These are phyloP conservation scores for Trametes sanguinea DNA, from an alignment of 768 basidiomycete species.

Conservation along the genomic window DNA sequence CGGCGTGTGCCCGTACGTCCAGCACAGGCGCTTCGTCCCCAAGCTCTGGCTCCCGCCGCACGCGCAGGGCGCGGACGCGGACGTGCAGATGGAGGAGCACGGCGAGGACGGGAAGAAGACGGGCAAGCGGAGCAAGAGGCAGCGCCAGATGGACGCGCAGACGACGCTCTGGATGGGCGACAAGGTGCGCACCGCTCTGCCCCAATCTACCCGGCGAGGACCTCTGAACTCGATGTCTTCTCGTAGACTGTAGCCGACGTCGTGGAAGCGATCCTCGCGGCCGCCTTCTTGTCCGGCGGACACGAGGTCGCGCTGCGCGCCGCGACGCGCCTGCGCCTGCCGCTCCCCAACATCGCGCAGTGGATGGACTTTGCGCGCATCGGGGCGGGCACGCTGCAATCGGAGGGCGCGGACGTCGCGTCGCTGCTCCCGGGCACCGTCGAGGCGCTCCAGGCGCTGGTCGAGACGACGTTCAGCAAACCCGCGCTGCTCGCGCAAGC, in stretches of 20 bases:
- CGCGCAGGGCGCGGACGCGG: conserved; percentile 6
- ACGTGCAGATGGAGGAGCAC: conserved; percentile 9
- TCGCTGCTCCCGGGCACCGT: not conserved
- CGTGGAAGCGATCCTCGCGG: conserved; percentile 81
- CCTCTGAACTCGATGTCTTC: not conserved
- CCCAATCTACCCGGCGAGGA: not conserved
- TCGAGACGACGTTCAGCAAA: conserved; percentile 61
- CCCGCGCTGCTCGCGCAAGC: conserved; percentile 72
- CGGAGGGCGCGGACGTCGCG: conserved; percentile 6
- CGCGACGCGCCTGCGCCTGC: conserved; percentile 64
- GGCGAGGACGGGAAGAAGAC: conserved; percentile 19
- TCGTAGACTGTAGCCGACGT: conserved; percentile 79
- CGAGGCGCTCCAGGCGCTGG: conserved; percentile 51
- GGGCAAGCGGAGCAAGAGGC: conserved; percentile 37
- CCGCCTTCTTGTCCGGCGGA: conserved; percentile 76
- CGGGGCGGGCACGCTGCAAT: conserved; percentile 3
- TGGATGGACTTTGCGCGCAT: conserved; percentile 75
- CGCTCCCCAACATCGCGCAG: conserved; percentile 59
- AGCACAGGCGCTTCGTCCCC: conserved; percentile 65
- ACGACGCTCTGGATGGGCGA: conserved; percentile 67
- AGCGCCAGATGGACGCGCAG: conserved; percentile 43
- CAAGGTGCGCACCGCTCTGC: conserved; percentile 53
- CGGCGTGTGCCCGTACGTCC: conserved; percentile 74
- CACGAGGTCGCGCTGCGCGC: conserved; percentile 63
- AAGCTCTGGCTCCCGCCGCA: conserved; percentile 61